Percentiles rank a stretch among this genome's conserved stretches.
phyloP scores from a whole-genome alignment of 768 basidiomycete species.

The Lenzites betulinus region DNA sequence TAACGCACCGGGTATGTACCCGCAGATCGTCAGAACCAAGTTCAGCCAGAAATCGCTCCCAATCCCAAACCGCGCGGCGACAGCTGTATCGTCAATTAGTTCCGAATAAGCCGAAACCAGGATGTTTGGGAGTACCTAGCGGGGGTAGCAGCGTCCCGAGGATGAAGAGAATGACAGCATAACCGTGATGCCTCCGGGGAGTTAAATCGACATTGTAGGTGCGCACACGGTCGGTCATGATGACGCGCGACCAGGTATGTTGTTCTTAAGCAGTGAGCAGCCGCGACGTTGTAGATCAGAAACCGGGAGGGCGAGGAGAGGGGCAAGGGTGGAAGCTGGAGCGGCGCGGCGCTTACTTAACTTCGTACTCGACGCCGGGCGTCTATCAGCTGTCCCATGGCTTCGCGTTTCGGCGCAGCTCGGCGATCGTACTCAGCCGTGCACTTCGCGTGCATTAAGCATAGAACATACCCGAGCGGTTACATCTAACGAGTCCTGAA shows the following conservation, averaged over 20 bases:
- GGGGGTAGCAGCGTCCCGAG: constrained; percentile 91
- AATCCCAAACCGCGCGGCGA: constrained; percentile 90
- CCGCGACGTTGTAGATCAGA: neutral
- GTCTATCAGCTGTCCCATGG: constrained; percentile 1
- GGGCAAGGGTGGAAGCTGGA: neutral
- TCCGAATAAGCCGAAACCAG: neutral
- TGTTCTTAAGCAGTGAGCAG: neutral
- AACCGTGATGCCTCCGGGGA: constrained; percentile 80
- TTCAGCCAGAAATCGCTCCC: constrained; percentile 93
- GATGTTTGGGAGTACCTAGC: constrained; percentile 57
- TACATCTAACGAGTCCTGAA: too few species aligned
- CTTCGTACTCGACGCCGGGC: constrained; percentile 3
- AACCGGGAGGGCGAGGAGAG: neutral
- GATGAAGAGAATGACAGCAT: constrained; percentile 78
- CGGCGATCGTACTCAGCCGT: too few species aligned
- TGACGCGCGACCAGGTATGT: neutral
- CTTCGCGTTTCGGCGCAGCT: neutral
- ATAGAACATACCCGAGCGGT: too few species aligned
- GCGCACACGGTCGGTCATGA: constrained; percentile 16
- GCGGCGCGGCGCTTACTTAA: neutral
- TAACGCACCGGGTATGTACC: constrained; percentile 80
- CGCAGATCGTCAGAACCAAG: constrained; percentile 82
- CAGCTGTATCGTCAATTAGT: constrained; percentile 53
- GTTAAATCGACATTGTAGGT: constrained; percentile 55
- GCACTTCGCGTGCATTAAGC: too few species aligned